phyloP scores from a whole-genome alignment of 2,329 filamentous ascomycete genomes.

The Rhynchosporium agropyri region DNA sequence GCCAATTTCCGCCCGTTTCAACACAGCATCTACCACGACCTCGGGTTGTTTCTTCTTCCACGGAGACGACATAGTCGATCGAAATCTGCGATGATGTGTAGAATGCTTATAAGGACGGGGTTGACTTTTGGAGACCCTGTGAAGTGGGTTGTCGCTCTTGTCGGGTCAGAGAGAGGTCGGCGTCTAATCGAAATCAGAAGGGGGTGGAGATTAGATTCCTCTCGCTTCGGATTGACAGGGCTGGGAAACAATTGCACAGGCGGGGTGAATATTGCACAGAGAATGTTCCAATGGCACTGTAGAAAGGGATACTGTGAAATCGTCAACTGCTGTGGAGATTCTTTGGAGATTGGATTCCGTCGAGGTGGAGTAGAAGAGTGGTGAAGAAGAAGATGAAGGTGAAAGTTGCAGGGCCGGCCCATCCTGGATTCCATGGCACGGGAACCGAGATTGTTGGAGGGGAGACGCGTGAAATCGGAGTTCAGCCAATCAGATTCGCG shows the following conservation, averaged over 20 bases:
- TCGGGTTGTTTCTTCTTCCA: conserved; percentile 63
- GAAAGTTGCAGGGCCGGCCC: neutral
- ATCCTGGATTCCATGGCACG: conserved; percentile 3
- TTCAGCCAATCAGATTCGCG: conserved; percentile 6
- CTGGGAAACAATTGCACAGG: conserved; percentile 8
- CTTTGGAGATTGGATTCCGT: neutral
- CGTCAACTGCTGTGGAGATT: neutral
- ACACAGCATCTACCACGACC: conserved; percentile 67
- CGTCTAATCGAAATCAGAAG: conserved; percentile 24
- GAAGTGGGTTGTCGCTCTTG: conserved; percentile 21
- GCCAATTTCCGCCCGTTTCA: conserved; percentile 74
- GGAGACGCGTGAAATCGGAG: conserved; percentile 3
- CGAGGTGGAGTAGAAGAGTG: neutral
- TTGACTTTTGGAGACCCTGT: conserved; percentile 12
- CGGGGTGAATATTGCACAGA: neutral
- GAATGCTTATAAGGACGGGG: conserved; percentile 7
- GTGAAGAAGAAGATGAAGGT: neutral
- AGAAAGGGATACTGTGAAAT: neutral
- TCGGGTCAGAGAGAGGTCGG: conserved; percentile 25
- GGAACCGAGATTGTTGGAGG: conserved; percentile 3
- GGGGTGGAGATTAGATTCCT: conserved; percentile 14
- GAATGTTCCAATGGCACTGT: neutral
- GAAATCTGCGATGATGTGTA: conserved; percentile 6
- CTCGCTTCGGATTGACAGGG: conserved; percentile 13
- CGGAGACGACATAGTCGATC: conserved; percentile 57